Percentiles rank a stretch among this genome's conserved stretches.
Conservation (phyloP, 305 asterid genomes). For the Solanum hybrid region DNA sequence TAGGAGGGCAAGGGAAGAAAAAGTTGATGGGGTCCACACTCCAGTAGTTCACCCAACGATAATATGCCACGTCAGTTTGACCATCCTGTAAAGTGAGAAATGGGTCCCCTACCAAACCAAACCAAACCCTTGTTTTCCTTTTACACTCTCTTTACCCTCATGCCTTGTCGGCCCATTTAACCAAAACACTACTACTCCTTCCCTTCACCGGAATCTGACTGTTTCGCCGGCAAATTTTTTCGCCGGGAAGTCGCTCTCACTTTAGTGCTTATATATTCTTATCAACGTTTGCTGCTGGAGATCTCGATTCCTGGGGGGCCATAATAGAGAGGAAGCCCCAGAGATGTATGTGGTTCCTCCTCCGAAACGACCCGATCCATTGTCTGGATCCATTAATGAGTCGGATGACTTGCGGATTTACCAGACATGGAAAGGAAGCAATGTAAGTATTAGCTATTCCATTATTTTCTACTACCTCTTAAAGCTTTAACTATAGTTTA, state of each 20-base stretch:
- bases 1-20: background rate
- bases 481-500: too few relatives aligned
- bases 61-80: constrained; percentile 28
- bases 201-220: constrained; percentile 15
- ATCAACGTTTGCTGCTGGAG: constrained; percentile 5
- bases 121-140: constrained; percentile 13
- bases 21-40: background rate
- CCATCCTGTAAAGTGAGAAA: constrained; percentile 43
- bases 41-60: background rate
- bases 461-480: background rate
- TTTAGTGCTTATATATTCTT: background rate
- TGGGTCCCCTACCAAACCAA: constrained; percentile 14
- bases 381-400: constrained; percentile 59
- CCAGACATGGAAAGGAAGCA: constrained; percentile 95
- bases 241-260: background rate
- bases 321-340: background rate
- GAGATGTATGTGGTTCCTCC: constrained; percentile 86
- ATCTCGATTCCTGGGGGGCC: constrained; percentile 9
- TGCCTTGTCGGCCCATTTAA: constrained; percentile 40
- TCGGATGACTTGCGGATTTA: constrained; percentile 59
- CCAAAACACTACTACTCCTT: background rate
- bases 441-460: constrained; percentile 35
- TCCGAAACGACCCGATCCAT: constrained; percentile 65
- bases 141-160: constrained; percentile 16
- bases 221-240: background rate